Evolutionary conservation across 805 yeast genomes (phyloP), one percentile per base, ranked within the genome.

Genomic region (Saccharomycopsis sp.): DNA sequence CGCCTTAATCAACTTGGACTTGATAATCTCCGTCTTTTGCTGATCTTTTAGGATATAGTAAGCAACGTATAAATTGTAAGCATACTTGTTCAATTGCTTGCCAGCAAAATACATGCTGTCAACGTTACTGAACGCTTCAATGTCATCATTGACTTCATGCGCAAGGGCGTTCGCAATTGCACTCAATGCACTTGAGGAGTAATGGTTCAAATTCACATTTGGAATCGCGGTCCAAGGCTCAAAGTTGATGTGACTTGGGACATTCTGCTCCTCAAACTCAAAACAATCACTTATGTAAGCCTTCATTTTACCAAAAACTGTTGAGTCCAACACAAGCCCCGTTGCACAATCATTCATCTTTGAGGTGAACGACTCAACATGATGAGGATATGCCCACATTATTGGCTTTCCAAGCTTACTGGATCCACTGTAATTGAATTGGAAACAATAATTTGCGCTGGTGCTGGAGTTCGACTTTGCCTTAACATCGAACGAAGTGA

Each of bases 31-130:
- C 1, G 92, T 70, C 41, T 80, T 59, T 1, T 53, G 57, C 0
- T 60, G 54, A 54, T 88, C 81, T 15, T 72, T 56, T 34, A 89
- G 58, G 15, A 89, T 68, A 47, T 68, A 77, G 41, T 80, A 77
- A 29, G 80, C 75, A 8, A 78, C 84, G 48, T 81, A 81, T 10
- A 86, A 66, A 39, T 92, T 71, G 68, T 82, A 81, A 0, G 97
- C 96, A 60, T 83, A 92, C 61, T 88, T 92, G 50, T 87, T 95
- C 37, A 88, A 63, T 20, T 76, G 69, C 57, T 92, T 89, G 9
- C 97, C 98, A 2, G 94, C 72, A 16, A 84, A 77, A 61, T 89
- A 89, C 83, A 88, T 88, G 0, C 96, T 85, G 48, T 85, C 85
- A 8, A 79, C 63, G 52, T 80, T 63, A n/a, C 80, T 69, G 58